These are phyloP conservation scores for Neurospora tetraspora DNA, from an alignment of 495 filamentous ascomycete genomes.

Conservation along the genomic window DNA sequence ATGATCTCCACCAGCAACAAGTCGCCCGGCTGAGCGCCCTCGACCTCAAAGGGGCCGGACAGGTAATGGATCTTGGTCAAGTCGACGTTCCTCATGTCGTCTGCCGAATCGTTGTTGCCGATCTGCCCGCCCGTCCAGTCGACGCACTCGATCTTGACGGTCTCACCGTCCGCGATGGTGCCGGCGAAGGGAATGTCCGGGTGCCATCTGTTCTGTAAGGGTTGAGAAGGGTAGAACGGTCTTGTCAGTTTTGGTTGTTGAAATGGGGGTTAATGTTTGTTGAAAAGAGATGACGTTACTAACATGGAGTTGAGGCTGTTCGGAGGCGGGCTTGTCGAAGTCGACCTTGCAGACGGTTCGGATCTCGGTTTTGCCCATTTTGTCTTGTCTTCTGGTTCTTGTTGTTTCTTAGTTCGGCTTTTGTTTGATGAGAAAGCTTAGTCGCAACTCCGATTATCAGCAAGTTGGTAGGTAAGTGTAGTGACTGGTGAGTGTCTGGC, in stretches of 20 bases:
- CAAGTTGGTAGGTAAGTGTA: neutral
- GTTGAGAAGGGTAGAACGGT: neutral
- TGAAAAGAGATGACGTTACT: constrained; percentile 13
- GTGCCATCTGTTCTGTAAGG: constrained; percentile 81
- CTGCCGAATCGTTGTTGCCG: constrained; percentile 76
- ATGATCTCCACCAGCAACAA: constrained; percentile 87
- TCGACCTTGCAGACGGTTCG: constrained; percentile 69
- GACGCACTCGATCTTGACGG: constrained; percentile 91
- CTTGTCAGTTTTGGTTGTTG: neutral
- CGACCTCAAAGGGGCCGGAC: constrained; percentile 84
- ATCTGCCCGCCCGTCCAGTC: constrained; percentile 92
- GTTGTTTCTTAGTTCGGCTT: neutral
- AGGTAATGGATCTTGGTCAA: constrained; percentile 80
- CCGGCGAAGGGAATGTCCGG: constrained; percentile 74
- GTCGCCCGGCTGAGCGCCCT: constrained; percentile 78
- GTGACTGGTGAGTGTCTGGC: neutral
- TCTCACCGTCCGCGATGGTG: constrained; percentile 74
- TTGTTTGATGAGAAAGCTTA: neutral
- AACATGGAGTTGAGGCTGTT: constrained; percentile 72
- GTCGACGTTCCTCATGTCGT: constrained; percentile 81
- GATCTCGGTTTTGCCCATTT: constrained; percentile 35
- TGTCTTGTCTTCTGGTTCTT: constrained; percentile 1
- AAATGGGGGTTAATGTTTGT: neutral
- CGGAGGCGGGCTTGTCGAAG: constrained; percentile 62
- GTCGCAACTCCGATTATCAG: neutral